These are phyloP conservation scores for Aquilaria malaccensis DNA, from an alignment of 345 rosid species.

Conservation along the genomic window DNA sequence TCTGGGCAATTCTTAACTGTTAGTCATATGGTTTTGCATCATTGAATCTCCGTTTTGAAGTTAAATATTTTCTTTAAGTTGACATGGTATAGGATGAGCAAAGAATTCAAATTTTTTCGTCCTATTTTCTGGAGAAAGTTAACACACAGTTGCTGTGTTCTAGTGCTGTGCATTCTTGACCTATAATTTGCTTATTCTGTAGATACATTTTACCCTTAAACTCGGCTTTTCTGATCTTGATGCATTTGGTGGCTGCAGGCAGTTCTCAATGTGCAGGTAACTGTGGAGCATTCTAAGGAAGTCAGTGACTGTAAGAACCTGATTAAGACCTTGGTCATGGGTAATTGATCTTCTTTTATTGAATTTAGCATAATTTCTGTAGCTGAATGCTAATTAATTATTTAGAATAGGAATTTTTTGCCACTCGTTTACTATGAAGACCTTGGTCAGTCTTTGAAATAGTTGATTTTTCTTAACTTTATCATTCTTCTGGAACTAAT, in stretches of 20 bases:
- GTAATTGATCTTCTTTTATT: slow-evolving; percentile 35
- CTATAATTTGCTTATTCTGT: too few relatives aligned
- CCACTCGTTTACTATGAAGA: neutral
- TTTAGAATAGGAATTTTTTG: neutral
- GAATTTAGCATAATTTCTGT: neutral
- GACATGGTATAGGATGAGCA: too few relatives aligned
- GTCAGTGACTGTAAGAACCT: slow-evolving; percentile 94
- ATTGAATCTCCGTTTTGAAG: too few relatives aligned
- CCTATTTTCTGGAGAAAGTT: too few relatives aligned
- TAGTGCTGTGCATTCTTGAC: too few relatives aligned
- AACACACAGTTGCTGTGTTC: too few relatives aligned
- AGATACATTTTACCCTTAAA: too few relatives aligned
- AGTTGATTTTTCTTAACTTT: slow-evolving; percentile 6
- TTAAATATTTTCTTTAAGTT: too few relatives aligned
- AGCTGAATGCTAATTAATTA: slow-evolving; percentile 8
- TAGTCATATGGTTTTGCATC: too few relatives aligned
- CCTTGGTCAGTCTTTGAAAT: neutral
- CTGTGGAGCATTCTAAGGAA: slow-evolving; percentile 96
- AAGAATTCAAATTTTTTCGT: too few relatives aligned
- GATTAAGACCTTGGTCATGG: slow-evolving; percentile 98
- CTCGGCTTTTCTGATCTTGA: slow-evolving; percentile 10
- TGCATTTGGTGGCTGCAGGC: slow-evolving; percentile 60
- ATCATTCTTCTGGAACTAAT: slow-evolving; percentile 7
- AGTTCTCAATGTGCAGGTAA: slow-evolving; percentile 91
- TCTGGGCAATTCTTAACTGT: too few relatives aligned